These are phyloP conservation scores for Chrysosporium queenslandicum DNA, from an alignment of 2,329 filamentous ascomycete species.

Conservation along the genomic window DNA sequence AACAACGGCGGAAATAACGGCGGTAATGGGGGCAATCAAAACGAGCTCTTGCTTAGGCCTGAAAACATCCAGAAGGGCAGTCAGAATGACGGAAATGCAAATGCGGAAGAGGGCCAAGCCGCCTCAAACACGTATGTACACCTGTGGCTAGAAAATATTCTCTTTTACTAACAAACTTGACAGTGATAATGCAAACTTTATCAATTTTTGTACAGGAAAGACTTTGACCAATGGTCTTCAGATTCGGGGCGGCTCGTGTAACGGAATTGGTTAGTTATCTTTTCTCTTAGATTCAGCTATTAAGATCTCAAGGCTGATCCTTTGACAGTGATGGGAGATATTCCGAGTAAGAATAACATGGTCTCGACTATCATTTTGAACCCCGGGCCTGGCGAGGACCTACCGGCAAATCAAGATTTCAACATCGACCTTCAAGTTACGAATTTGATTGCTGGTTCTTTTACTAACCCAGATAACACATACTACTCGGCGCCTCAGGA, in stretches of 20 bases:
- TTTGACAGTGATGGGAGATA: conserved; percentile 44
- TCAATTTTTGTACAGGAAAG: conserved; percentile 50
- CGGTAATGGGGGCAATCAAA: conserved; percentile 13
- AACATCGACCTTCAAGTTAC: conserved; percentile 40
- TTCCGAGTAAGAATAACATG: conserved; percentile 45
- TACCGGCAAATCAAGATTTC: conserved; percentile 38
- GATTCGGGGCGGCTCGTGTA: conserved; percentile 44
- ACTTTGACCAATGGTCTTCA: conserved; percentile 48
- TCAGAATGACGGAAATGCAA: conserved; percentile 17
- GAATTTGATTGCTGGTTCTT: conserved; percentile 44
- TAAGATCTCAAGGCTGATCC: background rate
- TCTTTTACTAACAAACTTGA: conserved; percentile 7
- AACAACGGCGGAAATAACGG: conserved; percentile 16
- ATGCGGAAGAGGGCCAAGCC: conserved; percentile 32
- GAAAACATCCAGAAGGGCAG: conserved; percentile 35
- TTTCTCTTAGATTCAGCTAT: background rate
- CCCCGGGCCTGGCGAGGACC: conserved; percentile 36
- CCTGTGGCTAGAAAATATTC: background rate
- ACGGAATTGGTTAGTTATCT: conserved; percentile 40
- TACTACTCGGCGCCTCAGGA: conserved; percentile 49
- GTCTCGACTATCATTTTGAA: conserved; percentile 45
- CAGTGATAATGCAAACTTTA: conserved; percentile 47
- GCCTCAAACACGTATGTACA: conserved; percentile 38
- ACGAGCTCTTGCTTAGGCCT: conserved; percentile 27
- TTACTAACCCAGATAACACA: conserved; percentile 45